These are phyloP conservation scores for Penicillium griseofulvum DNA, from an alignment of 2,329 filamentous ascomycete species.

Conservation along the genomic window DNA sequence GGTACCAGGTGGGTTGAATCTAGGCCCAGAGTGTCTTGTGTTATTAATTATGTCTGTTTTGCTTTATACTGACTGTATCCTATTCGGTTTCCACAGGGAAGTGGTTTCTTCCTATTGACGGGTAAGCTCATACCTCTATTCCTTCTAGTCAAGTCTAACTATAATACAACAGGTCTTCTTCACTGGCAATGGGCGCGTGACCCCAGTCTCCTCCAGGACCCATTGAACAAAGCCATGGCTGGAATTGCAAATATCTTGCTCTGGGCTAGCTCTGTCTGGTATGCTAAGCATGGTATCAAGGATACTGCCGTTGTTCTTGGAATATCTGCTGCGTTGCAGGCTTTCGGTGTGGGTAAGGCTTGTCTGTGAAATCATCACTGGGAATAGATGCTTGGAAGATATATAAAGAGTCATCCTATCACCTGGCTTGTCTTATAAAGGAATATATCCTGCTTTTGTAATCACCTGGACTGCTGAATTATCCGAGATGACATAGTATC, in stretches of 20 bases:
- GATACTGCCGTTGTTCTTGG: conserved; percentile 23
- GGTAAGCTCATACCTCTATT: conserved; percentile 11
- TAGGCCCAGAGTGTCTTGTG: not conserved
- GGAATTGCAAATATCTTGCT: conserved; percentile 26
- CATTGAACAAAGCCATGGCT: conserved; percentile 31
- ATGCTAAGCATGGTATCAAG: conserved; percentile 27
- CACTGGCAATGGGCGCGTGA: conserved; percentile 30
- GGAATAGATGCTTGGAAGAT: not conserved
- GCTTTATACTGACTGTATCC: not conserved
- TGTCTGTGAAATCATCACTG: not conserved
- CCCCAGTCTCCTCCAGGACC: conserved; percentile 23
- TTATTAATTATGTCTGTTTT: not conserved
- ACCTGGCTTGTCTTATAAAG: too few species aligned
- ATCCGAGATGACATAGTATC: too few species aligned
- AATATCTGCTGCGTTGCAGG: conserved; percentile 25
- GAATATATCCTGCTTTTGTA: too few species aligned
- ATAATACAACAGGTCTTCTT: conserved; percentile 16
- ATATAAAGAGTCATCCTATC: not conserved
- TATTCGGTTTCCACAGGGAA: conserved; percentile 16
- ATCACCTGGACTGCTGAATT: too few species aligned
- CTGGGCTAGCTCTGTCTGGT: conserved; percentile 32
- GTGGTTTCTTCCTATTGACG: conserved; percentile 24
- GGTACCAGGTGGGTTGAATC: conserved; percentile 26
- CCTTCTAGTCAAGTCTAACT: not conserved
- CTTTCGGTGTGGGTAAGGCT: conserved; percentile 19